Conservation (phyloP, 2,329 filamentous ascomycete genomes). For the Pseudocercospora cruenta region DNA sequence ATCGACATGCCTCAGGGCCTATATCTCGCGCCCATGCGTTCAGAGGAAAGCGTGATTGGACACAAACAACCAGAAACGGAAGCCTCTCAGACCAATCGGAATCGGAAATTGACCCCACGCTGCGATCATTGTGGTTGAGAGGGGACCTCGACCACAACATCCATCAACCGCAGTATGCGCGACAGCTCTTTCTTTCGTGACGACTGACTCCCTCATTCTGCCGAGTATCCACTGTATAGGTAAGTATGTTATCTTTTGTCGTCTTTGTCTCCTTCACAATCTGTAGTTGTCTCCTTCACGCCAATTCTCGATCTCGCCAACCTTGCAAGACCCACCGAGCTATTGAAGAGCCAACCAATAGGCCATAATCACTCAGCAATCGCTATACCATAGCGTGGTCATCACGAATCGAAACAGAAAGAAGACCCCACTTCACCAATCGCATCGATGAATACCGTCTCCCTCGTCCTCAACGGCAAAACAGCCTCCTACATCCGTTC, state of each 20-base stretch:
- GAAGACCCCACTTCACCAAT: neutral
- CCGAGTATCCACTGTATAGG: neutral
- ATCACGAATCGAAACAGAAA: neutral
- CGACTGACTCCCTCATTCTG: neutral
- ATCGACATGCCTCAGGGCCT: neutral
- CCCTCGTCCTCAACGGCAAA: conserved; percentile 35
- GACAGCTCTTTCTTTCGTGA: neutral
- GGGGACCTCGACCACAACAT: neutral
- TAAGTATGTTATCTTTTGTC: neutral
- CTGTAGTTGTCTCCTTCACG: neutral
- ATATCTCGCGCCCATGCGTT: neutral
- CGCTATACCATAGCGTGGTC: neutral
- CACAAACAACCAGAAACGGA: conserved; percentile 1
- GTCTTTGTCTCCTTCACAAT: neutral
- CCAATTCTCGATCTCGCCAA: neutral
- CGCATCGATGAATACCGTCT: conserved; percentile 35
- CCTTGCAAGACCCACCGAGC: conserved; percentile 2
- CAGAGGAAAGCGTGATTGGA: neutral
- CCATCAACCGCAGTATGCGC: conserved; percentile 1
- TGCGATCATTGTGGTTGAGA: neutral
- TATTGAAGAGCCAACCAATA: neutral
- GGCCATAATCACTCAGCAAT: neutral
- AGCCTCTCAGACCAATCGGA: neutral
- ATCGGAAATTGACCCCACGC: neutral
- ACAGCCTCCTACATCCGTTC: conserved; percentile 28